phyloP scores from a whole-genome alignment of 2,329 filamentous ascomycete genomes.

The Fusarium sulawesiense region DNA sequence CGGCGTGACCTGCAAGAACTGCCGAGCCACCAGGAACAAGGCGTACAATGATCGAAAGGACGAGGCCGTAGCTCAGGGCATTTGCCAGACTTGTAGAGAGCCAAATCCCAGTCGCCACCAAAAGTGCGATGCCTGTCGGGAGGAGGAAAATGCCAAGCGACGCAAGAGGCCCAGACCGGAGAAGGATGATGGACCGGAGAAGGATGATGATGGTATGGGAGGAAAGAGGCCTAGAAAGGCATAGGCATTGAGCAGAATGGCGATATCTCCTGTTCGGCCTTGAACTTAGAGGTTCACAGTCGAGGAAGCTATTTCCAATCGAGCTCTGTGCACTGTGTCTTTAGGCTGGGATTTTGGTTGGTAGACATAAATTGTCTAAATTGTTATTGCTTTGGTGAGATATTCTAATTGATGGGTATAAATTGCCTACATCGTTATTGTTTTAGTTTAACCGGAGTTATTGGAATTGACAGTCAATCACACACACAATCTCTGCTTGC shows the following conservation, averaged over 20 bases:
- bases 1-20: neutral
- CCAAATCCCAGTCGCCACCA: neutral
- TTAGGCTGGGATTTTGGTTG: neutral
- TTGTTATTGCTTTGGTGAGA: neutral
- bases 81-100: neutral
- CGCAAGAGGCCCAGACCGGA: neutral
- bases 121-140: neutral
- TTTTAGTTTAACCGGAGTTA: neutral
- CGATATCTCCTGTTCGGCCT: neutral
- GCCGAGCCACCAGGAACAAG: neutral
- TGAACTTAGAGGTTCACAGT: neutral
- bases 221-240: neutral
- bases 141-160: neutral
- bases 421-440: neutral
- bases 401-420: neutral
- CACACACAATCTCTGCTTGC: neutral
- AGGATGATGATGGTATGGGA: no score
- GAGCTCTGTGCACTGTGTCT: neutral
- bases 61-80: neutral
- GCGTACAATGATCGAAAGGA: rapidly evolving
- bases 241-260: neutral
- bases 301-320: neutral
- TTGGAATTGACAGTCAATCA: neutral
- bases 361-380: neutral
- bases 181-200: no score